Evolutionary conservation across 148 eudicot species (phyloP).

Genomic region (Chenopodium album): DNA sequence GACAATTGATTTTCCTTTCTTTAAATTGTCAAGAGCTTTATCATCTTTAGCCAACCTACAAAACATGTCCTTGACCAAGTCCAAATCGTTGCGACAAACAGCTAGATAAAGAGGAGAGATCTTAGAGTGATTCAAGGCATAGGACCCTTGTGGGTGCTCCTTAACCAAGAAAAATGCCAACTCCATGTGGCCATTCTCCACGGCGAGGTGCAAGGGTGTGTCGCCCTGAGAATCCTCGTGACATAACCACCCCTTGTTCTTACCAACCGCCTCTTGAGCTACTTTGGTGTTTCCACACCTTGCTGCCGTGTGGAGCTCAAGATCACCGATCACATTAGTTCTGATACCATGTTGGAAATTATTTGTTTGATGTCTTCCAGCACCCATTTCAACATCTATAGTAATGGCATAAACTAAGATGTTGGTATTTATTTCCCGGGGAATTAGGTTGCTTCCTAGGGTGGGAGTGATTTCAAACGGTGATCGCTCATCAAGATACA

Average conservation of each 20-base stretch:
- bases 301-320: background rate
- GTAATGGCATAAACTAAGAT: no score
- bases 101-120: constrained; percentile 16
- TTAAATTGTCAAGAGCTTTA: background rate
- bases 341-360: no score
- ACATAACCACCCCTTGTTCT: background rate
- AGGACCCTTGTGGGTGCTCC: background rate
- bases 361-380: no score
- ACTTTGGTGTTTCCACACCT: background rate
- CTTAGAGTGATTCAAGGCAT: background rate
- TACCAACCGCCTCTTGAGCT: background rate
- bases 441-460: background rate
- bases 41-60: background rate
- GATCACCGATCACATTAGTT: no score
- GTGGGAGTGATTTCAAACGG: background rate
- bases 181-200: background rate
- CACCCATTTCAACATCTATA: background rate
- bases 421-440: no score
- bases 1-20: background rate
- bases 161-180: background rate
- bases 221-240: background rate
- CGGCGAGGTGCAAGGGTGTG: constrained; percentile 1
- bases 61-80: constrained; percentile 16
- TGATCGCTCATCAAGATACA: background rate
- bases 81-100: background rate